Evolutionary conservation across 2,329 filamentous ascomycete genomes (phyloP).

Genomic region (Colletotrichum tanaceti): DNA sequence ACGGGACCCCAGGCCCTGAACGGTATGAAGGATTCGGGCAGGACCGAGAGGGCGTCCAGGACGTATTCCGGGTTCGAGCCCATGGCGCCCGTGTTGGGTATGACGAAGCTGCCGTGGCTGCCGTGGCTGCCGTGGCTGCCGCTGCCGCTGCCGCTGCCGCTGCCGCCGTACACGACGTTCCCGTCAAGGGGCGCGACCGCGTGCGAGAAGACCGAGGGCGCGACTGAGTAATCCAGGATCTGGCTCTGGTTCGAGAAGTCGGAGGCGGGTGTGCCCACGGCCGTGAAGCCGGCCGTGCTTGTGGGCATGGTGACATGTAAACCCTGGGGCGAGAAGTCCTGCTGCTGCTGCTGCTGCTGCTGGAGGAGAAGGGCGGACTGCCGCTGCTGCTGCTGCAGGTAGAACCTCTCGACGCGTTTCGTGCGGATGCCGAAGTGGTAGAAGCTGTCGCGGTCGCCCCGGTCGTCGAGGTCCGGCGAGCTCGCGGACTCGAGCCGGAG

Average conservation of each 20-base stretch:
- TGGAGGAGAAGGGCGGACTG: conserved; percentile 23
- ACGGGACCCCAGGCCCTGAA: conserved; percentile 26
- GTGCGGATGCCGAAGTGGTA: conserved; percentile 42
- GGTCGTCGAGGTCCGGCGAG: conserved; percentile 24
- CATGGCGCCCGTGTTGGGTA: not conserved
- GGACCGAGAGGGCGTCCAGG: conserved; percentile 12
- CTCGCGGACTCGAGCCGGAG: conserved; percentile 46
- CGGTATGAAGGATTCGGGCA: conserved; percentile 30
- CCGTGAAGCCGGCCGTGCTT: not conserved
- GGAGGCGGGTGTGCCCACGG: conserved; percentile 13
- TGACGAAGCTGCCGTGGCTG: not conserved
- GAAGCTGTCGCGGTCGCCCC: conserved; percentile 44
- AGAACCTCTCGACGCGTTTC: conserved; percentile 37
- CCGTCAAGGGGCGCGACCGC: not conserved
- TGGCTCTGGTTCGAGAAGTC: not conserved
- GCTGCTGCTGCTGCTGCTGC: conserved; percentile 14
- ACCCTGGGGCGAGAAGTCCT: conserved; percentile 4
- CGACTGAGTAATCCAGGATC: conserved; percentile 8
- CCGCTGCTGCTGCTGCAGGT: conserved; percentile 7
- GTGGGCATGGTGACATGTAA: not conserved
- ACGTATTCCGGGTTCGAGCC: not conserved
- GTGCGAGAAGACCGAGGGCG: conserved; percentile 18
- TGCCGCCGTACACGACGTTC: conserved; percentile 2
- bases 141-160: not conserved
- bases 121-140: too few species aligned